Conservation (phyloP, 2,329 filamentous ascomycete species). For the Pezicula radicicola region DNA sequence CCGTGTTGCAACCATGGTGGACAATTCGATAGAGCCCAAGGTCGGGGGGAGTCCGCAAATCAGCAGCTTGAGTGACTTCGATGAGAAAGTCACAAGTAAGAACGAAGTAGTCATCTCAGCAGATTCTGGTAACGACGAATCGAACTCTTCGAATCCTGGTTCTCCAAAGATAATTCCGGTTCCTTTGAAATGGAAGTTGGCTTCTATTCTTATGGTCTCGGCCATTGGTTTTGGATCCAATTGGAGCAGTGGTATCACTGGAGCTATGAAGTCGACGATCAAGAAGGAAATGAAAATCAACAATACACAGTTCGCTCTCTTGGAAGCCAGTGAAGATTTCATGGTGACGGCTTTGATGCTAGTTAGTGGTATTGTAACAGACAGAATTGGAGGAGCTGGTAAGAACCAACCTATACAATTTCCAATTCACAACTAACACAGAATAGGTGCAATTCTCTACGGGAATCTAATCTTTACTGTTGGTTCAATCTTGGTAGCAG, state of each 20-base stretch:
- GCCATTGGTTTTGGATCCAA: constrained; percentile 56
- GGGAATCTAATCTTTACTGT: constrained; percentile 58
- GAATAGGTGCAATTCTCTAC: constrained; percentile 49
- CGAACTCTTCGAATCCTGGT: neutral
- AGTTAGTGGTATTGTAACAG: constrained; percentile 51
- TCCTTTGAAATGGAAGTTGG: constrained; percentile 29
- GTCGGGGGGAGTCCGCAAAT: neutral
- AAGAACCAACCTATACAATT: constrained; percentile 12
- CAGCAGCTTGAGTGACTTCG: neutral
- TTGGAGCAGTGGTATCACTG: constrained; percentile 58
- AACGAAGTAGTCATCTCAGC: neutral
- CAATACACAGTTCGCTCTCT: constrained; percentile 55
- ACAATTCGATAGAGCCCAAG: neutral
- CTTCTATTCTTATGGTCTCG: constrained; percentile 47
- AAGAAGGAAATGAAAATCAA: constrained; percentile 59
- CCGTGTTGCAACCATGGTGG: neutral
- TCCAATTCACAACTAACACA: neutral
- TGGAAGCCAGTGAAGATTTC: constrained; percentile 60
- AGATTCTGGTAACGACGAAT: neutral
- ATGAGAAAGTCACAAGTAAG: neutral
- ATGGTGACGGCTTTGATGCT: constrained; percentile 57
- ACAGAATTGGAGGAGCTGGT: constrained; percentile 55
- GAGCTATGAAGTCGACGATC: constrained; percentile 58
- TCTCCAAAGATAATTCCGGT: constrained; percentile 3
- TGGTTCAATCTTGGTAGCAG: constrained; percentile 57